Evolutionary conservation across 2,329 filamentous ascomycete species (phyloP), one percentile per base, ranked within the genome.

Genomic region (Aspergillus versicolor): DNA sequence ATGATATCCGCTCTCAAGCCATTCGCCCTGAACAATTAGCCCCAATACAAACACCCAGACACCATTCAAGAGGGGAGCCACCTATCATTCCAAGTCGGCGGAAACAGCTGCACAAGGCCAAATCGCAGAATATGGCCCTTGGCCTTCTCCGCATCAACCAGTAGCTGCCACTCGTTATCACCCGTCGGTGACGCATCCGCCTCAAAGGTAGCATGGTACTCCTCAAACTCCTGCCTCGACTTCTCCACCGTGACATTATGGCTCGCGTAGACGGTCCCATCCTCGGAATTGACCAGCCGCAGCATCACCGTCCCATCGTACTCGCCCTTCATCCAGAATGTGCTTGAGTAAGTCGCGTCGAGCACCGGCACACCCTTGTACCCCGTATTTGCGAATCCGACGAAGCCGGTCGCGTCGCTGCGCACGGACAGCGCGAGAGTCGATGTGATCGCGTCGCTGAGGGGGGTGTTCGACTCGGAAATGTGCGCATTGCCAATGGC

Each of bases 1-100:
- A 80, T 81, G 50, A 88, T 71, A 50, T 87, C 84, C 8, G 78
- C 69, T 5, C 84, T 75, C 41, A 86, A 72, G 0, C 86, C 86
- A 62, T 88, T 88, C 46, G 63, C 46, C 22, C 69, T 67, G 21
- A 19, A 4, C 21, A 1, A 48, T 60, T 19, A 58, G 24, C 12
- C 6, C 6, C 7, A 11, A 4, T 19, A 22, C 22, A 17, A 17
- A 8, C 17, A 37, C 15, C 4, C 1, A 11, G 4, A 13, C n/a
- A 6, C 2, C n/a, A 32, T 46, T 11, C 17, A 37, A n/a, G 1
- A 47, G 2, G 21, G 2, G 6, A 22, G 62, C n/a, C 60, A 65
- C 63, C 63, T 56, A 4, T 50, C 44, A 38, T 60, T 57, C 45
- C 57, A 70, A 5, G 66, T 70, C 1, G 68, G 68, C 7, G 66